Evolutionary conservation across 805 yeast species (phyloP).

Genomic region (Ogataea methylovora): DNA sequence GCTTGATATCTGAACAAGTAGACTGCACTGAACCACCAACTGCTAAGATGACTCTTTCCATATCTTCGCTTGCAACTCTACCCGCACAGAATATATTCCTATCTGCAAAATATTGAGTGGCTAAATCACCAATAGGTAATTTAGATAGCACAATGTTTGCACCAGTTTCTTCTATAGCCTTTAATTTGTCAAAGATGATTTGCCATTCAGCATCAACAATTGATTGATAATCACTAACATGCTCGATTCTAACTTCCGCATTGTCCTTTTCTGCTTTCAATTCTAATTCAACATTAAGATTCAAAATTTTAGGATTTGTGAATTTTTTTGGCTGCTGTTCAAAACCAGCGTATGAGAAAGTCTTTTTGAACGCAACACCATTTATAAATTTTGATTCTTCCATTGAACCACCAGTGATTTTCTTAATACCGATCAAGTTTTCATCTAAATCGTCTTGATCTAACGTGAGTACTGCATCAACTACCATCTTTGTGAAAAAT

Average conservation of each 20-base stretch:
- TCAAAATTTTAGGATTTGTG: conserved; percentile 69
- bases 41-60: conserved; percentile 88
- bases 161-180: conserved; percentile 75
- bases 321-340: conserved; percentile 96
- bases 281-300: conserved; percentile 88
- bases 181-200: conserved; percentile 79
- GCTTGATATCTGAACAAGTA: conserved; percentile 61
- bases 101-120: conserved; percentile 98
- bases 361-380: conserved; percentile 96
- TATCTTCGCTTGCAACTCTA: conserved; percentile 79
- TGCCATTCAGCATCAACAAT: conserved; percentile 99
- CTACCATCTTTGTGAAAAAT: conserved; percentile 94
- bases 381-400: conserved; percentile 84
- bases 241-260: conserved; percentile 94
- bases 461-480: conserved; percentile 84
- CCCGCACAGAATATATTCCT: conserved; percentile 97
- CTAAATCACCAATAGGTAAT: conserved; percentile 95
- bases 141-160: conserved; percentile 91
- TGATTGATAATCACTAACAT: conserved; percentile 89
- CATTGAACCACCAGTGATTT: conserved; percentile 93
- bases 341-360: conserved; percentile 96
- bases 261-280: conserved; percentile 97
- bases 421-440: conserved; percentile 86
- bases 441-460: conserved; percentile 86
- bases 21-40: conserved; percentile 90